A percentile compares a stretch with the other conserved stretches of the same genome.
These are phyloP conservation scores for Linanthus parryae DNA, from an alignment of 148 eudicot species.

Conservation along the genomic window DNA sequence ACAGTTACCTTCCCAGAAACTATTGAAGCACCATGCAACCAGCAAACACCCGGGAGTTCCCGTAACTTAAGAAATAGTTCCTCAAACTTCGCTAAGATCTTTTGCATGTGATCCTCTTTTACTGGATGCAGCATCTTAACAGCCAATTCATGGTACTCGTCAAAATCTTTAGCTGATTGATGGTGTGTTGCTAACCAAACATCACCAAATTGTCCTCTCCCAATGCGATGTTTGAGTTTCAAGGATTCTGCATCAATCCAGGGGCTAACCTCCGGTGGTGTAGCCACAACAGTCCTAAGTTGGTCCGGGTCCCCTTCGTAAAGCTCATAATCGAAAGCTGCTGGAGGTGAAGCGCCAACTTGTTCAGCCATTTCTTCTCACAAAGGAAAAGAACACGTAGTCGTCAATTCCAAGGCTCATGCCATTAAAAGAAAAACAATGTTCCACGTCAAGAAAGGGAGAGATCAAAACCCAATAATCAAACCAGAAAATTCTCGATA, in stretches of 20 bases:
- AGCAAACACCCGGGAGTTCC: constrained; percentile 50
- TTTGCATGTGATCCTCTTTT: constrained; percentile 50
- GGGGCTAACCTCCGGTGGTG: constrained; percentile 49
- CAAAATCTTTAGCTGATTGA: constrained; percentile 61
- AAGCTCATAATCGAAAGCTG: constrained; percentile 69
- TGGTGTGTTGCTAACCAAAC: constrained; percentile 96
- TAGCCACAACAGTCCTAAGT: constrained; percentile 59
- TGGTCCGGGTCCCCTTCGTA: constrained; percentile 80
- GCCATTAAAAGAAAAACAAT: background rate
- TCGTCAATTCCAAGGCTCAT: background rate
- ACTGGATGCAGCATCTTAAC: constrained; percentile 61
- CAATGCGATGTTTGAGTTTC: constrained; percentile 75
- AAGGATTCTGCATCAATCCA: constrained; percentile 59
- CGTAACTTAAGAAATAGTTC: constrained; percentile 40
- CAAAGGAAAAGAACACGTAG: background rate
- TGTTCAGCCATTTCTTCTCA: constrained; percentile 26
- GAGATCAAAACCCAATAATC: background rate
- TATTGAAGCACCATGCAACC: constrained; percentile 79
- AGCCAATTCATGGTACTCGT: constrained; percentile 87
- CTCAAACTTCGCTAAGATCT: constrained; percentile 48
- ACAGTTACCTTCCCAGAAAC: constrained; percentile 57
- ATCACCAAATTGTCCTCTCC: constrained; percentile 79
- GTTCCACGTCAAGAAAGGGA: background rate
- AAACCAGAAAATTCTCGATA: background rate
- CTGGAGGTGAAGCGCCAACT: constrained; percentile 14